Base-by-base conservation (phyloP, 2,329 filamentous ascomycete genomes). In the Exophiala dermatitidis region DNA sequence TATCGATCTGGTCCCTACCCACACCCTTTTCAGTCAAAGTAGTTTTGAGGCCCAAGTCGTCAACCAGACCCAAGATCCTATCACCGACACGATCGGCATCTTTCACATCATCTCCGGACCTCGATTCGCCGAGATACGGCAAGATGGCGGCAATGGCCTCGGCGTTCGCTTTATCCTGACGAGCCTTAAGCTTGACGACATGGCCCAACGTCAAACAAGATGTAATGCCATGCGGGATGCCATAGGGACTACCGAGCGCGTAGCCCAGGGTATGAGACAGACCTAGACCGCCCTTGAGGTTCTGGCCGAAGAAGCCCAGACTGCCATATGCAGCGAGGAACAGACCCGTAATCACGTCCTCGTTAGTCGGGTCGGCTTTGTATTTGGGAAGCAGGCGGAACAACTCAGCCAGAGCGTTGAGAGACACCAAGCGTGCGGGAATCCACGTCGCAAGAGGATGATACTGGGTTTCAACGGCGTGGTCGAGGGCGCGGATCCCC, bases 161-260 rank as follows among this genome's bases (percentile, higher is more conserved):
- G 1, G 66, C 68, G 7, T 76, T 77, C 34, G 74, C 72, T 2
- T 66, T 67, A 0, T 66, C 63, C 4, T 73, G 72, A 7, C 67
- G 57, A 0, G 77, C 74, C 58, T 79, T 80, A 19, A 80, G 65
- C 63, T 75, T 77, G 3, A 80, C 72, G 0, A 80, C 78, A 50
- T 76, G 74, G 0, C 76, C 75, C 0, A 81, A 68, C 0, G 77
- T 79, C 44, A 81, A 61, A 60, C 77, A 80, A 1, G 71, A 75
- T 0, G 78, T 81, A 43, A 79, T 73, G 0, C 78, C 78, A 57
- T 81, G 78, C 0, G 78, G 78, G 37, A 82, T 81, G 0, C 68
- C 63, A 57, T 80, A 81, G 0, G 78, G 78, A 2, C 69, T 72
- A 0, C 78, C 78, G 2, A 82, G 65, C 0, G 78, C 77, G 59